A percentile compares a stretch with the other conserved stretches of the same genome.
phyloP scores from a whole-genome alignment of 352 stramenopile species.

The Achlya hypogyna region DNA sequence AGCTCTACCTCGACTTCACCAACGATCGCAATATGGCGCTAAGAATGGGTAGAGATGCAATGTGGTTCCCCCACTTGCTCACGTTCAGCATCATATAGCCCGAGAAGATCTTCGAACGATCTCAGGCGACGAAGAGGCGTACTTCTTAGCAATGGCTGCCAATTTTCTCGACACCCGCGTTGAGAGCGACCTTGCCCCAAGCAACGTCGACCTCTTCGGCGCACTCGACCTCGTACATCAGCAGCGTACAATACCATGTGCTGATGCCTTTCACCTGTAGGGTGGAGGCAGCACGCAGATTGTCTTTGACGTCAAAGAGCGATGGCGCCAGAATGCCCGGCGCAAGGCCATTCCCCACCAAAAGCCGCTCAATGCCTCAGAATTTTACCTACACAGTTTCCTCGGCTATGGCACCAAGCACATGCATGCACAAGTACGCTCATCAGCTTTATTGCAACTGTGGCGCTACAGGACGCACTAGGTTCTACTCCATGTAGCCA shows the following conservation, averaged over 20 bases:
- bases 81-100: neutral
- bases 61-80: neutral
- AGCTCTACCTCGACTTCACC: neutral
- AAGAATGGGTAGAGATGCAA: neutral
- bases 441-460: neutral
- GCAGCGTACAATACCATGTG: neutral
- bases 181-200: slow-evolving; percentile 1
- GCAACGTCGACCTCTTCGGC: slow-evolving; percentile 5
- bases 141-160: neutral
- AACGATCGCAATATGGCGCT: neutral
- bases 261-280: neutral
- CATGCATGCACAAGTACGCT: slow-evolving; percentile 1
- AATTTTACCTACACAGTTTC: slow-evolving; percentile 14
- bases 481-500: neutral
- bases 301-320: slow-evolving; percentile 9
- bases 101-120: slow-evolving; percentile 1
- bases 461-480: neutral
- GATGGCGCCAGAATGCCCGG: slow-evolving; percentile 11
- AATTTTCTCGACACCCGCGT: slow-evolving; percentile 15
- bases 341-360: neutral
- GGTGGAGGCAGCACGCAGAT: neutral
- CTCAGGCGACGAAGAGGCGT: slow-evolving; percentile 11
- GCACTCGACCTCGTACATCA: slow-evolving; percentile 2
- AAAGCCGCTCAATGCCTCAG: neutral
- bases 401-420: neutral